These are phyloP conservation scores for Solanum peruvianum DNA, from an alignment of 257 asterid genomes.

Conservation along the genomic window DNA sequence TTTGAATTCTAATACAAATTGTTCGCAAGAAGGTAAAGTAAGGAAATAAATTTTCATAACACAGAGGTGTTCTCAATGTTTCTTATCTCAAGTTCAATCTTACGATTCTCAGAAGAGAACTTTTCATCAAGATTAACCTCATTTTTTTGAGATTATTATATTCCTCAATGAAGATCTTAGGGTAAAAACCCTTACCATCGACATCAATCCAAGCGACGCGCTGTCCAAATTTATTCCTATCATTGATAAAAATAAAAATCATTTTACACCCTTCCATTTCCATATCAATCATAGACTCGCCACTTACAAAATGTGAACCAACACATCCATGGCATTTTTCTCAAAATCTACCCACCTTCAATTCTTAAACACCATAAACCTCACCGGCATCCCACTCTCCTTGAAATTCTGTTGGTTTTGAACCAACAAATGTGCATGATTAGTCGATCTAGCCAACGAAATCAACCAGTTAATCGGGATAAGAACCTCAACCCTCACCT, in stretches of 20 bases:
- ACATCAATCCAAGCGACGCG: slow-evolving; percentile 79
- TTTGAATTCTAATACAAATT: no score
- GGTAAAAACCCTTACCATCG: slow-evolving; percentile 49
- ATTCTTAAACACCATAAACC: slow-evolving; percentile 34
- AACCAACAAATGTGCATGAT: slow-evolving; percentile 4
- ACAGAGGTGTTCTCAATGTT: no score
- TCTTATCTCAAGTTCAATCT: slow-evolving; percentile 35
- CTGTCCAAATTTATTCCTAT: slow-evolving; percentile 32
- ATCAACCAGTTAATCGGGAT: neutral
- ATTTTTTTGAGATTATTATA: neutral
- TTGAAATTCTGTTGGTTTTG: slow-evolving; percentile 47
- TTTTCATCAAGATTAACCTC: neutral
- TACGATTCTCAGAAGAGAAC: neutral
- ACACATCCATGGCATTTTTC: slow-evolving; percentile 19
- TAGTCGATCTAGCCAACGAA: neutral
- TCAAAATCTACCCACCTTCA: slow-evolving; percentile 54
- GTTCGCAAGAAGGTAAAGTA: no score
- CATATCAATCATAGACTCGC: slow-evolving; percentile 16
- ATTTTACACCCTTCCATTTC: slow-evolving; percentile 13
- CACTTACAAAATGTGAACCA: slow-evolving; percentile 22
- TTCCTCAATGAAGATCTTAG: slow-evolving; percentile 23
- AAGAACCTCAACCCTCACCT: neutral
- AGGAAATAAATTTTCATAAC: no score
- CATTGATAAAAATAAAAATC: slow-evolving; percentile 59
- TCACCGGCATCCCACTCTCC: slow-evolving; percentile 34